These are phyloP conservation scores for Vitrella brassicaformis DNA, from an alignment of 73 alveolate genomes.

Conservation along the genomic window DNA sequence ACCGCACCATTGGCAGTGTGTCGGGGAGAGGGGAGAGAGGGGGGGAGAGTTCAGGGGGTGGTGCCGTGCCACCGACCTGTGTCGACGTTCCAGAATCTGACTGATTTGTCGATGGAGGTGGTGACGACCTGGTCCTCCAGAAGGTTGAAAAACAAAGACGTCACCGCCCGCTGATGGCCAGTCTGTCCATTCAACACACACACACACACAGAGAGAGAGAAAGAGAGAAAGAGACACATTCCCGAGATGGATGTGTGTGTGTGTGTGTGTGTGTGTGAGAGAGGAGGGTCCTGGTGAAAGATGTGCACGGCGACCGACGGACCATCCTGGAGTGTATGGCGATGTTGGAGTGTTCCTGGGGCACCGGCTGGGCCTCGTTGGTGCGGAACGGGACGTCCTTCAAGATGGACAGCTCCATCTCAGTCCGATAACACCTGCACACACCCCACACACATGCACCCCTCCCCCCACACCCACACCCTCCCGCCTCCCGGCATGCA, in stretches of 20 bases:
- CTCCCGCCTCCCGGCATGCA: no score
- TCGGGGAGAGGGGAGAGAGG: no score
- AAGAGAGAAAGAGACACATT: background rate
- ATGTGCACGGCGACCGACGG: background rate
- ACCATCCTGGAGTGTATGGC: background rate
- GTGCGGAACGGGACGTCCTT: background rate
- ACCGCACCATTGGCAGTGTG: no score
- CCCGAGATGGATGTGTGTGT: background rate
- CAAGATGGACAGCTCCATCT: background rate
- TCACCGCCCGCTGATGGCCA: slow-evolving; percentile 28
- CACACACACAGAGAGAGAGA: background rate
- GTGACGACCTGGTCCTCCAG: slow-evolving; percentile 26
- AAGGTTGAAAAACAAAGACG: slow-evolving; percentile 28
- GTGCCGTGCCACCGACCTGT: no score
- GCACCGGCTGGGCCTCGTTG: background rate
- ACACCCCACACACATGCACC: background rate
- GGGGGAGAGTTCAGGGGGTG: no score
- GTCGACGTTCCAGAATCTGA: slow-evolving; percentile 35
- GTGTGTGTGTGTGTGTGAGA: no score
- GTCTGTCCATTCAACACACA: slow-evolving; percentile 12
- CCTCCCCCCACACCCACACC: background rate
- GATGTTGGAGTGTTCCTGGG: background rate
- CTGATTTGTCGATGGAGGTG: slow-evolving; percentile 35
- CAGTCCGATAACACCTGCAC: slow-evolving; percentile 18
- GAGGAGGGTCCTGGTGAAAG: no score